phyloP scores from a whole-genome alignment of 169 alveolate species.

The Amoebophrya sp. region DNA sequence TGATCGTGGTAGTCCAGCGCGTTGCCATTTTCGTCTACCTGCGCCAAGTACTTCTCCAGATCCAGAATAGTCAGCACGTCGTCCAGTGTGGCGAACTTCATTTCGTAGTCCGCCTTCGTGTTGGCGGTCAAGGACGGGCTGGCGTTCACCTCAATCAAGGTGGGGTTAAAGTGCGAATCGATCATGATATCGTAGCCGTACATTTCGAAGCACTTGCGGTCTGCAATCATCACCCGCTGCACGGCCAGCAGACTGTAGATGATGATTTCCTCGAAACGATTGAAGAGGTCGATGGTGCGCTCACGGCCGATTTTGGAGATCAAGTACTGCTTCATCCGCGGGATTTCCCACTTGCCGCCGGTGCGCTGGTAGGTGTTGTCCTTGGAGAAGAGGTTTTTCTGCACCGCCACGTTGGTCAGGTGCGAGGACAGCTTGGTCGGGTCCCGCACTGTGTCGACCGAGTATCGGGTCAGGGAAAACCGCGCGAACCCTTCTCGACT shows the following conservation, averaged over 20 bases:
- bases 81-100: conserved; percentile 70
- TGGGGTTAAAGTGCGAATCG: conserved; percentile 21
- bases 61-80: conserved; percentile 75
- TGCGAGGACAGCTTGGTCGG: conserved; percentile 60
- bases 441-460: conserved; percentile 36
- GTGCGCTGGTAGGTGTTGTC: conserved; percentile 28
- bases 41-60: conserved; percentile 56
- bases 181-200: conserved; percentile 29
- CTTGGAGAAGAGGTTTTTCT: conserved; percentile 52
- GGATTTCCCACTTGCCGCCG: conserved; percentile 59
- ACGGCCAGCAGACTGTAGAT: conserved; percentile 1
- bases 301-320: conserved; percentile 21
- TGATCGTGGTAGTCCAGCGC: neutral
- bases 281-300: conserved; percentile 58
- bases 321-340: neutral
- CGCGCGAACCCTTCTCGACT: conserved; percentile 82
- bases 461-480: conserved; percentile 51
- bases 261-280: conserved; percentile 38
- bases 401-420: conserved; percentile 80
- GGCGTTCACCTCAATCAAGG: conserved; percentile 84
- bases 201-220: conserved; percentile 22
- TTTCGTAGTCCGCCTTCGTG: conserved; percentile 72
- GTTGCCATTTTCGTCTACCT: neutral
- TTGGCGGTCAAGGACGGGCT: conserved; percentile 80
- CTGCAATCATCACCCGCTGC: neutral